These are phyloP conservation scores for Yamadazyma buinensis DNA, from an alignment of 1,139 yeast genomes.

Conservation along the genomic window DNA sequence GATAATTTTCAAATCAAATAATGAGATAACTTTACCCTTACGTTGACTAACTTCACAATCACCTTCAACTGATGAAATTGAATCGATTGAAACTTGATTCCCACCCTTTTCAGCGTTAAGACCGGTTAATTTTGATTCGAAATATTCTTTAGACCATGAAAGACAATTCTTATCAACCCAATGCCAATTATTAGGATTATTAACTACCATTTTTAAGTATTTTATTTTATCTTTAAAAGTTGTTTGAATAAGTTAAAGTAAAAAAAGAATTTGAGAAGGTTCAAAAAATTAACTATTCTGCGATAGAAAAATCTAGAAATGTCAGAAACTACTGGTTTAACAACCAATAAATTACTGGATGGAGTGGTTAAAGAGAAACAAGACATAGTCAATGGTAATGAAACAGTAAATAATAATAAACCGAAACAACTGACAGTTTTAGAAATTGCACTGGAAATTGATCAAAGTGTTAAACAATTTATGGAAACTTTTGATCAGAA, in stretches of 20 bases:
- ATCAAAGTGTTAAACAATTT: constrained; percentile 34
- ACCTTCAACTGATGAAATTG: constrained; percentile 76
- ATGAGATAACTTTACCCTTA: constrained; percentile 91
- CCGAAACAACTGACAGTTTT: constrained; percentile 35
- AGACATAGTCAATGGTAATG: constrained; percentile 4
- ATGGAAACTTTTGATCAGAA: constrained; percentile 23
- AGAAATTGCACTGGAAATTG: constrained; percentile 51
- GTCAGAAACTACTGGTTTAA: constrained; percentile 7
- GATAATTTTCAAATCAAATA: constrained; percentile 75
- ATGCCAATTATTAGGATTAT: constrained; percentile 68
- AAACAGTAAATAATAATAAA: constrained; percentile 1
- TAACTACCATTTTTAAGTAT: constrained; percentile 46
- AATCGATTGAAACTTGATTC: constrained; percentile 41
- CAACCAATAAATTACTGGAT: constrained; percentile 5
- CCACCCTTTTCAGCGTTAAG: constrained; percentile 36
- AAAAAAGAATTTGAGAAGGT: not conserved
- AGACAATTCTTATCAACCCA: constrained; percentile 99
- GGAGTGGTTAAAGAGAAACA: constrained; percentile 1
- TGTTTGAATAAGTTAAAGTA: too few relatives aligned
- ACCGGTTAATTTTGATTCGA: constrained; percentile 55
- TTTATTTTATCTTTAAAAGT: too few relatives aligned
- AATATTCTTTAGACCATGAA: constrained; percentile 82
- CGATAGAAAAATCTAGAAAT: not conserved
- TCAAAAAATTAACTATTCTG: not conserved
- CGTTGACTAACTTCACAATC: constrained; percentile 96